A percentile compares a stretch with the other conserved stretches of the same genome.
phyloP scores from a whole-genome alignment of 2,329 filamentous ascomycete genomes.

The Alternaria tenuissima region DNA sequence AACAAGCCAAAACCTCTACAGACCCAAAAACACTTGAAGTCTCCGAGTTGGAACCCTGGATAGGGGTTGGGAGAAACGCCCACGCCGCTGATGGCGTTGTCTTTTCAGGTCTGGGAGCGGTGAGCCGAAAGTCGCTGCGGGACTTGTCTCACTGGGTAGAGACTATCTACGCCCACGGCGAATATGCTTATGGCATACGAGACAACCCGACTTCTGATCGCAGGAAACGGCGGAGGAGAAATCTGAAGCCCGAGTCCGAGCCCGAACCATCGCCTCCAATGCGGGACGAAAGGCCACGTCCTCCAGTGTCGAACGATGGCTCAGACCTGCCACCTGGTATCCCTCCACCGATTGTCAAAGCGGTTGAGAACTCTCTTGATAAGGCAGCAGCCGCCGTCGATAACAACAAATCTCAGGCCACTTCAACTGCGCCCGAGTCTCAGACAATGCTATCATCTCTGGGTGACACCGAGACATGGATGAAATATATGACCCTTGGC shows the following conservation, averaged over 20 bases:
- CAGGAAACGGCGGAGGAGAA: constrained; percentile 56
- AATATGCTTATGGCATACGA: constrained; percentile 82
- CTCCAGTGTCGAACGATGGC: constrained; percentile 11
- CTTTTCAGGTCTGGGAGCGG: constrained; percentile 79
- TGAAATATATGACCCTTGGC: constrained; percentile 61
- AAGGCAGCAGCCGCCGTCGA: constrained; percentile 53
- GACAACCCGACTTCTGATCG: constrained; percentile 77
- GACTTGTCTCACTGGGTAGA: constrained; percentile 87
- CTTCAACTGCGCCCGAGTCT: constrained; percentile 25
- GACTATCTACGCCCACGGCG: constrained; percentile 83
- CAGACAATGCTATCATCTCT: constrained; percentile 48
- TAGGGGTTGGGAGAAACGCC: constrained; percentile 74
- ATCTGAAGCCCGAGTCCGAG: constrained; percentile 25
- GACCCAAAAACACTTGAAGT: constrained; percentile 30
- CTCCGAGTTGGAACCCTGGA: constrained; percentile 65
- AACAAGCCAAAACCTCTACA: constrained; percentile 36
- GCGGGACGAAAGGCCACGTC: constrained; percentile 9
- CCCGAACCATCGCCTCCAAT: constrained; percentile 9
- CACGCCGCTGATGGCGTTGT: constrained; percentile 81
- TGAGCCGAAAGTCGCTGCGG: constrained; percentile 75
- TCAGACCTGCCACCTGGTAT: constrained; percentile 48
- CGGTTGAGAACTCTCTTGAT: constrained; percentile 55
- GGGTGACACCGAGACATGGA: constrained; percentile 58
- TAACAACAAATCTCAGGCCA: constrained; percentile 20
- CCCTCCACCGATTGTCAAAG: constrained; percentile 57